Conservation (phyloP, 306 rosid genomes). For the Vigna trinervia region DNA sequence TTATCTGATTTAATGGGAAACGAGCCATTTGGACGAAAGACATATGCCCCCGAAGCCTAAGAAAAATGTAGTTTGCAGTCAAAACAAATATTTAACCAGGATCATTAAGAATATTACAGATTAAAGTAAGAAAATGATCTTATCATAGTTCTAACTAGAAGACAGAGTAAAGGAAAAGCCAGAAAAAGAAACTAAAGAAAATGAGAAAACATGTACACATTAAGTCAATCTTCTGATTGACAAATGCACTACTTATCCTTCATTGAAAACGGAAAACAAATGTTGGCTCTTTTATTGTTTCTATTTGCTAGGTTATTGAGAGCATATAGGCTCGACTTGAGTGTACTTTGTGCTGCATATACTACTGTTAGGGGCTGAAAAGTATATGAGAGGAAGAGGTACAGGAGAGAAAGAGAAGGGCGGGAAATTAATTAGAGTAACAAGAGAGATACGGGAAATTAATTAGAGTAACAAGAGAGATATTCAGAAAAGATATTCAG, state of each 20-base stretch:
- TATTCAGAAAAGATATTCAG: no score
- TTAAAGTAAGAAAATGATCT: slow-evolving; percentile 12
- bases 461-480: no score
- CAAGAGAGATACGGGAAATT: no score
- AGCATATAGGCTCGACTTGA: background rate
- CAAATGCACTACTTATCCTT: slow-evolving; percentile 10
- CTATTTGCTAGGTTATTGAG: background rate
- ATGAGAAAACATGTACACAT: slow-evolving; percentile 3
- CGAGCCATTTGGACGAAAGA: slow-evolving; percentile 64
- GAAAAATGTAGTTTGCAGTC: slow-evolving; percentile 17
- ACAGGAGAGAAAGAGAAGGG: no score
- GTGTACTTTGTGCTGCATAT: background rate
- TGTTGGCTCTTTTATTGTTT: background rate
- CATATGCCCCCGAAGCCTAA: slow-evolving; percentile 66
- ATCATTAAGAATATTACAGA: slow-evolving; percentile 17
- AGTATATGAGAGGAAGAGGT: no score
- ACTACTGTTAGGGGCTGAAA: background rate
- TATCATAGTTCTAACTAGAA: slow-evolving; percentile 5
- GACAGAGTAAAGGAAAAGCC: slow-evolving; percentile 28
- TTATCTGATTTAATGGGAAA: slow-evolving; percentile 50
- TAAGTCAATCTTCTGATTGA: background rate
- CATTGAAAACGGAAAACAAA: slow-evolving; percentile 15
- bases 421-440: no score
- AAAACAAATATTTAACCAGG: slow-evolving; percentile 24
- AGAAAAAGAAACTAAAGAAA: slow-evolving; percentile 7